Base-by-base conservation (phyloP, 2,329 filamentous ascomycete species). In the Clonostachys byssicola region DNA sequence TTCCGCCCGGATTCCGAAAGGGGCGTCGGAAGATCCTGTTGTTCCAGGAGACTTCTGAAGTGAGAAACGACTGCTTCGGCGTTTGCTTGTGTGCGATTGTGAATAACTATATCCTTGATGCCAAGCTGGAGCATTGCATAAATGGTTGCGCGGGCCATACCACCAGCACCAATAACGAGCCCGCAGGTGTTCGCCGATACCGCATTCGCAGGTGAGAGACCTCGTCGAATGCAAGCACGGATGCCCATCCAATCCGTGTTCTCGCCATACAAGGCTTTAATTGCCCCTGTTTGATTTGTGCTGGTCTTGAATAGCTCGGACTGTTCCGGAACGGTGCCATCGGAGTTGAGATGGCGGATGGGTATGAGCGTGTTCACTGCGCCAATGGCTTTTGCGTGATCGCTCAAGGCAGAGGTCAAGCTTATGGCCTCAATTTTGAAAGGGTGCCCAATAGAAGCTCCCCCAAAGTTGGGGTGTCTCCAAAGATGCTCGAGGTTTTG, bases 171-270 rank as follows among this genome's bases (percentile, higher is more conserved):
- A 33, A 86, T 75, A 17, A 86, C 74, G 12, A 86, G 68, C 0
- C 76, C 82, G 2, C 72, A 77, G 4, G 73, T 77, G 10, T 65
- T 71, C 0, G 77, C 70, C 5, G 80, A 73, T 1, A 85, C 75
- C 2, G 79, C 80, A 51, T 86, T 86, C 5, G 85, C 84, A 0
- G 88, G 87, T 1, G 87, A 90, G 3, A 90, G 70, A 3, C 86
- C 86, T 34, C 86, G 75, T 7, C 83, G 77, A 38, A 92, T 79
- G 58, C 86, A 90, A 3, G 85, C 85, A 46, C 84, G 73, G 38
- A 91, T 87, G 6, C 88, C 88, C 34, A 90, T 85, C 83, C 87
- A 91, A 61, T 91, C 88, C 0, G 86, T 91, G 49, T 92, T 92
- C 49, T 91, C 86, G 2, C 87, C 88, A 52, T 89, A 88, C 0